Percentiles rank a stretch among this genome's conserved stretches.
phyloP scores from a whole-genome alignment of 2,329 filamentous ascomycete genomes.

The Botryotinia globosa region DNA sequence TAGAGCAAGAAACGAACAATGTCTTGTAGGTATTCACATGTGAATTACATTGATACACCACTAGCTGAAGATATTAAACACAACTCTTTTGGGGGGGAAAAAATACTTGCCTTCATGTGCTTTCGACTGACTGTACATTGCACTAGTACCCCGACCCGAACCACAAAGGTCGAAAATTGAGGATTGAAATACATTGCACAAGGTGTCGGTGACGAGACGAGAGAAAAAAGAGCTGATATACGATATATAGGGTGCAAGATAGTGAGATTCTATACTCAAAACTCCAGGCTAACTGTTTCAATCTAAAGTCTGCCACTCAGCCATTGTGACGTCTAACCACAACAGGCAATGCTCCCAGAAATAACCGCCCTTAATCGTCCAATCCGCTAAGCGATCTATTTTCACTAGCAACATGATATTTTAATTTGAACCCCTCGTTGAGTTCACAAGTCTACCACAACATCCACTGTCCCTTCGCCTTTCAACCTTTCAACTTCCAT shows the following conservation, averaged over 20 bases:
- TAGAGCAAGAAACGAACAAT: not conserved
- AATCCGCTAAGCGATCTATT: not conserved
- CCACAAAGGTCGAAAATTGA: not conserved
- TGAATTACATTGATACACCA: not conserved
- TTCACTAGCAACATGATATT: not conserved
- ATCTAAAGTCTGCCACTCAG: not conserved
- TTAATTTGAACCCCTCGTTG: not conserved
- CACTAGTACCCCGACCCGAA: not conserved
- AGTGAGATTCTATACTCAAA: not conserved
- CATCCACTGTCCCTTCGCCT: constrained; percentile 33
- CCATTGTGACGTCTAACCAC: not conserved
- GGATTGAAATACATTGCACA: not conserved
- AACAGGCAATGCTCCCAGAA: not conserved
- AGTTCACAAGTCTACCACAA: constrained; percentile 30
- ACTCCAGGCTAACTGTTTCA: not conserved
- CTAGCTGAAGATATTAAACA: not conserved
- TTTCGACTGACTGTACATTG: not conserved
- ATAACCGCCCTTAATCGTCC: not conserved
- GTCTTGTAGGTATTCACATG: not conserved
- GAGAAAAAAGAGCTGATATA: not conserved
- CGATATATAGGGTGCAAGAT: not conserved
- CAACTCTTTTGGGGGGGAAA: not conserved
- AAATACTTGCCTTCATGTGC: not conserved
- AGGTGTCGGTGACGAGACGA: no score
- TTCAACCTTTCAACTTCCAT: constrained; percentile 60